Conservation (phyloP, 495 filamentous ascomycete species). For the Lasiosphaeris hirsuta region DNA sequence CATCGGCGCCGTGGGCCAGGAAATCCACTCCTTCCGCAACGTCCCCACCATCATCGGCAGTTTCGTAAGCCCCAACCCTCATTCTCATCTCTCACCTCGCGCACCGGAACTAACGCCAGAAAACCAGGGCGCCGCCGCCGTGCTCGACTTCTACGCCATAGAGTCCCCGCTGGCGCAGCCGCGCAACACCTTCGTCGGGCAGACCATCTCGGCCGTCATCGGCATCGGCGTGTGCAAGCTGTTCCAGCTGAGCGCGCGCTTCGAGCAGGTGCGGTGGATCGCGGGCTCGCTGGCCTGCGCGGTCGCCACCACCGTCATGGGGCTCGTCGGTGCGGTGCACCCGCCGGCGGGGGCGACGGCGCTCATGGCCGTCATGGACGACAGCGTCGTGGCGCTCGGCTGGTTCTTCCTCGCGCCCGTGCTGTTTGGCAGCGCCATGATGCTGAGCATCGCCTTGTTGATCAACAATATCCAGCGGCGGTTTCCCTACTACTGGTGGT, state of each 20-base stretch:
- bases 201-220: conserved; percentile 62
- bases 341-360: conserved; percentile 89
- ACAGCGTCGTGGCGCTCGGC: conserved; percentile 54
- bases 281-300: conserved; percentile 69
- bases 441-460: conserved; percentile 62
- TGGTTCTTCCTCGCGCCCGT: conserved; percentile 73
- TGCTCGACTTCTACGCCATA: conserved; percentile 69
- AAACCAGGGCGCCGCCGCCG: conserved; percentile 68
- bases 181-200: conserved; percentile 70
- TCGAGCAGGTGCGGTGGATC: conserved; percentile 58
- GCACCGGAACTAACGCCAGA: background rate
- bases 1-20: conserved; percentile 42
- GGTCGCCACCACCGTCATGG: conserved; percentile 67
- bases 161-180: conserved; percentile 84
- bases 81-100: background rate
- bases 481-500: conserved; percentile 82
- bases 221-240: conserved; percentile 67
- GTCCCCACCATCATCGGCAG: conserved; percentile 51
- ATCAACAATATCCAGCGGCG: conserved; percentile 74
- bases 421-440: conserved; percentile 59
- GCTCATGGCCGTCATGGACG: conserved; percentile 66
- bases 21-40: conserved; percentile 33
- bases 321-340: conserved; percentile 73
- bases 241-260: conserved; percentile 57
- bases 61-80: conserved; percentile 41